Percentiles rank a stretch among this genome's conserved stretches.
phyloP scores from a whole-genome alignment of 2,329 filamentous ascomycete genomes.

The Clonostachys solani region DNA sequence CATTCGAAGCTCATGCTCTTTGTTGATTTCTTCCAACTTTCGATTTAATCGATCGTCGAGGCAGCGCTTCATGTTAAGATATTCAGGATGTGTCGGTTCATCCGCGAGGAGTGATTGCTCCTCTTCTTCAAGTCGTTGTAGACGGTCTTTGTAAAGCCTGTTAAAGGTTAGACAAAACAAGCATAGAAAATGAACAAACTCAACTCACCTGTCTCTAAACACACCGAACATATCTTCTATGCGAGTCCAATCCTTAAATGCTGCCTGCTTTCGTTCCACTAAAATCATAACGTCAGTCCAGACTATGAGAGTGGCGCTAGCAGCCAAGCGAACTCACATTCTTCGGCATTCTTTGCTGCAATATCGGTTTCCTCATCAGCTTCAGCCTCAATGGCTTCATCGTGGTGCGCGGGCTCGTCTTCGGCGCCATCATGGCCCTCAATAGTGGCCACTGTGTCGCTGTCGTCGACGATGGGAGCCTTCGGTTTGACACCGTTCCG shows the following conservation, averaged over 20 bases:
- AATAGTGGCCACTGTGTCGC: conserved; percentile 18
- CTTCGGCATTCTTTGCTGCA: conserved; percentile 59
- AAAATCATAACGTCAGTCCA: conserved; percentile 9
- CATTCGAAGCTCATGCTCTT: conserved; percentile 69
- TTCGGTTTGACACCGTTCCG: conserved; percentile 34
- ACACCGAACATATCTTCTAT: conserved; percentile 88
- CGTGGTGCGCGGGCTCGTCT: conserved; percentile 38
- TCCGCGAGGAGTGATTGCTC: conserved; percentile 56
- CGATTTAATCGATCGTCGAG: conserved; percentile 79
- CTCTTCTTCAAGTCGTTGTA: conserved; percentile 73
- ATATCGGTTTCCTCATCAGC: conserved; percentile 56
- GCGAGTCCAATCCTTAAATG: conserved; percentile 71
- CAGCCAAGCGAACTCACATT: conserved; percentile 39
- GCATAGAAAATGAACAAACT: background rate
- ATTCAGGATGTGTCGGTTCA: conserved; percentile 80
- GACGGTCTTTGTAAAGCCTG: conserved; percentile 83
- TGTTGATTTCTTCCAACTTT: conserved; percentile 72
- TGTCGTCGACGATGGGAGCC: conserved; percentile 14
- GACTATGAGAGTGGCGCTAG: conserved; percentile 4
- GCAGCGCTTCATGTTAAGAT: conserved; percentile 83
- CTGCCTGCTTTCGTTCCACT: conserved; percentile 76
- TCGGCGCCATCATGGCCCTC: conserved; percentile 24
- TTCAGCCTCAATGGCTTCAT: conserved; percentile 52
- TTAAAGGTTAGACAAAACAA: background rate
- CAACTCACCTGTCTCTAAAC: conserved; percentile 70